Conservation (phyloP, 495 filamentous ascomycete species). For the Amniculicola lignicola region DNA sequence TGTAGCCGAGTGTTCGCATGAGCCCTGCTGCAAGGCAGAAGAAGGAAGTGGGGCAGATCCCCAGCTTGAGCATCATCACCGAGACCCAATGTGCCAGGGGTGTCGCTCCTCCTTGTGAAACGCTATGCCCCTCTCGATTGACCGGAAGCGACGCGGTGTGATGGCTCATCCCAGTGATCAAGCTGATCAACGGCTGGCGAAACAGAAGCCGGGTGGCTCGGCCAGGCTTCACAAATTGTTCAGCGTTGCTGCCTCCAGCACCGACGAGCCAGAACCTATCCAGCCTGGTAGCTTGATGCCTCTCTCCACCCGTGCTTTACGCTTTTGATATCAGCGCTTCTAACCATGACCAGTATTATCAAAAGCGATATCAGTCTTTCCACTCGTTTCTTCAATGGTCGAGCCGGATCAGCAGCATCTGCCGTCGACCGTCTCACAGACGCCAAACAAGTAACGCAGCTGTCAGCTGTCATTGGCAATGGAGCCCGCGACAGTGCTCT, state of each 20-base stretch:
- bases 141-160: neutral
- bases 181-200: constrained; percentile 1
- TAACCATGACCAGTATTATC: neutral
- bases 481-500: constrained; percentile 10
- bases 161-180: neutral
- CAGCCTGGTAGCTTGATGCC: constrained; percentile 1
- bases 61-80: constrained; percentile 2
- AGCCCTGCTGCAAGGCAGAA: constrained; percentile 3
- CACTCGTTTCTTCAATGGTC: neutral
- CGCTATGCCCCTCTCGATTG: constrained; percentile 4
- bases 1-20: constrained; percentile 8
- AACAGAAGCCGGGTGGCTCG: no score
- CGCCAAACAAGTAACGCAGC: constrained; percentile 10
- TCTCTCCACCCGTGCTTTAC: neutral
- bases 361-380: constrained; percentile 8
- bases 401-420: constrained; percentile 5
- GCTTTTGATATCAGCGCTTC: constrained; percentile 1
- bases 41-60: constrained; percentile 7
- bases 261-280: neutral
- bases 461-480: constrained; percentile 7
- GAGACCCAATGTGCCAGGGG: neutral
- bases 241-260: neutral
- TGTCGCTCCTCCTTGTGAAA: constrained; percentile 1
- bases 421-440: constrained; percentile 3
- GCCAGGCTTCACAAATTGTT: neutral